Conservation (phyloP, 257 asterid genomes). For the Scutellaria baicalensis region DNA sequence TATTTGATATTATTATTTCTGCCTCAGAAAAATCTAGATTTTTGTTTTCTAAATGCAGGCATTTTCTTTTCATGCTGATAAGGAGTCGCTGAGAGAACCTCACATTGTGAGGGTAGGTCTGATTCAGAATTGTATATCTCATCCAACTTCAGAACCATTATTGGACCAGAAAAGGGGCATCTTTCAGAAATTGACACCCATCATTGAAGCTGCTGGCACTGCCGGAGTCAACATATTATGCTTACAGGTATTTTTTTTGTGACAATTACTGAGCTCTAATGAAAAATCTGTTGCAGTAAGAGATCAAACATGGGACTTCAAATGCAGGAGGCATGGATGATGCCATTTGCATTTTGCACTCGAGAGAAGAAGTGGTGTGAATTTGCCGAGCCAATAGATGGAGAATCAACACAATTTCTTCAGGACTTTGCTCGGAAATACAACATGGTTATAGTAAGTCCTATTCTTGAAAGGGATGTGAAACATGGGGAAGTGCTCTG, state of each 20-base stretch:
- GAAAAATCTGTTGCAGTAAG: neutral
- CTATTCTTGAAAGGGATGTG: constrained; percentile 92
- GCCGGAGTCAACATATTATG: constrained; percentile 86
- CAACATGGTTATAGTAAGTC: constrained; percentile 87
- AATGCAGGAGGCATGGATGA: constrained; percentile 91
- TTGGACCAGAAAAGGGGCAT: constrained; percentile 68
- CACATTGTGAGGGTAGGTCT: constrained; percentile 81
- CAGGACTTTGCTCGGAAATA: constrained; percentile 65
- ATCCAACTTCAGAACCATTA: constrained; percentile 68
- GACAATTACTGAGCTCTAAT: neutral
- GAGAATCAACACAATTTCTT: constrained; percentile 90
- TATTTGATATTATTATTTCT: neutral
- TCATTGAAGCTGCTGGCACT: constrained; percentile 84
- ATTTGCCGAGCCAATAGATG: constrained; percentile 88
- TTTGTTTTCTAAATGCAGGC: constrained; percentile 37
- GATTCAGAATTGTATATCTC: constrained; percentile 72
- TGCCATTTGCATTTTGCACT: constrained; percentile 99
- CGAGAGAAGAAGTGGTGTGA: constrained; percentile 98
- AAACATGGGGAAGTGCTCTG: constrained; percentile 87
- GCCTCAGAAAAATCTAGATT: neutral
- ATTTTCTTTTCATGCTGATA: constrained; percentile 63
- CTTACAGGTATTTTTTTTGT: constrained; percentile 57
- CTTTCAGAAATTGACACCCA: constrained; percentile 64
- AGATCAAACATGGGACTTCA: neutral
- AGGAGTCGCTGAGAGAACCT: constrained; percentile 71